Evolutionary conservation across 192 early-diverging fungal species (phyloP), one percentile per base, ranked within the genome.

Genomic region (Coemansia sp.): DNA sequence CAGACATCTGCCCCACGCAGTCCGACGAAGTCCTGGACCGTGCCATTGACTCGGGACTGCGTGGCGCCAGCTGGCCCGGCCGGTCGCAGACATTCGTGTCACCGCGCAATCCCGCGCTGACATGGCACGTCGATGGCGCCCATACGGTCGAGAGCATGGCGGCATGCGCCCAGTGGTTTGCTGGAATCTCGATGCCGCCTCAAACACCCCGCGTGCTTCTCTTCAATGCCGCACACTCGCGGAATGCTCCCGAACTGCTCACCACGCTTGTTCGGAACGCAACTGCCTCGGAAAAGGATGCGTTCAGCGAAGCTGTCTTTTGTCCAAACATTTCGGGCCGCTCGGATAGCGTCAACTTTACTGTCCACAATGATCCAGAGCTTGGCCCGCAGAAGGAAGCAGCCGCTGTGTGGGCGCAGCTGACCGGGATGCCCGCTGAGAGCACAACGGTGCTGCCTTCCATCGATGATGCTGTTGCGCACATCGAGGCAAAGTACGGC

Each of bases 51-150:
- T 59, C 74, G 4, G 95, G 95, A 0, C 72, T 99, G 14, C 52
- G 61, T 14, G 30, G 28, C 33, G 89, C 92, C 0, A 64, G 61
- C 3, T 99, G 94, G 94, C 93, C 97, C 11, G 97, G 97, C 8
- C 88, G 97, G 57, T 87, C 88, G 14, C 94, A 99, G 65, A 81
- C 75, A n/a, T 73, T 91, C 37, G 64, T 76, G 4, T 67, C 82
- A 14, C 40, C 74, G 1, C 62, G 85, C 37, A 71, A 68, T 7
- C 75, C 82, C 4, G 44, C 61, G 31, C 66, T 89, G 2, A 83
- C 55, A 1, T 97, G 91, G 89, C 89, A 85, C 72, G 76, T 96
- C 50, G 97, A 99, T 73, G 97, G 97, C 31, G 97, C 97, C 1
- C 97, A 99, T 67, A 99, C 97, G 0, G 67, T 78, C 7, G 97